Conservation (phyloP, 495 filamentous ascomycete species). For the Podospora didyma region DNA sequence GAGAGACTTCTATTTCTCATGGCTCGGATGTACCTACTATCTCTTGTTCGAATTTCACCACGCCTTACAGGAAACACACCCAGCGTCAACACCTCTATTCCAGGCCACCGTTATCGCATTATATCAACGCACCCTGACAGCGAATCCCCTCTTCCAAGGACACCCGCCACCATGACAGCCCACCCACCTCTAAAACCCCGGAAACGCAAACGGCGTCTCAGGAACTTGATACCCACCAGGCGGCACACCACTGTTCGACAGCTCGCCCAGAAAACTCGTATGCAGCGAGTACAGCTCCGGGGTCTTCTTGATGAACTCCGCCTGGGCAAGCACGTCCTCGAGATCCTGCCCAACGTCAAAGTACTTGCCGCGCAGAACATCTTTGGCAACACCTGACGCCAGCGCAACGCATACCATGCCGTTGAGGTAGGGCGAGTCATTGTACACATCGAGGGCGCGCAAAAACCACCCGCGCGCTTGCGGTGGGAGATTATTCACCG, state of each 20-base stretch:
- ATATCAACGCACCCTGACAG: too few species aligned
- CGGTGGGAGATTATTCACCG: conserved; percentile 16
- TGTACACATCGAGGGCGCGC: conserved; percentile 24
- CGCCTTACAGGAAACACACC: too few species aligned
- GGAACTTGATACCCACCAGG: conserved; percentile 10
- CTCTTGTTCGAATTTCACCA: too few species aligned
- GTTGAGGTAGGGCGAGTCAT: conserved; percentile 33
- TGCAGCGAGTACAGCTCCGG: conserved; percentile 22
- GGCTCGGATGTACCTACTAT: too few species aligned
- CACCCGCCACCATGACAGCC: too few species aligned
- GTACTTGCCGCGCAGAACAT: conserved; percentile 24
- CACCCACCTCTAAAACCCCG: conserved; percentile 15
- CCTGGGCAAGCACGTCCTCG: conserved; percentile 29
- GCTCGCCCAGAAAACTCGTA: conserved; percentile 25
- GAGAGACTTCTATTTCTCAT: too few species aligned
- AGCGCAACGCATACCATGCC: conserved; percentile 33
- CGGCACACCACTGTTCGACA: conserved; percentile 18
- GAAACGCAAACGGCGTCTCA: conserved; percentile 26
- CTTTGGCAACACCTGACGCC: conserved; percentile 26
- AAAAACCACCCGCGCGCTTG: conserved; percentile 14
- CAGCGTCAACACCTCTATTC: too few species aligned
- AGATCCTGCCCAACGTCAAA: conserved; percentile 31
- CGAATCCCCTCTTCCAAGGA: too few species aligned
- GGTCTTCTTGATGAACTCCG: conserved; percentile 16
- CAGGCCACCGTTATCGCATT: too few species aligned